Base-by-base conservation (phyloP, 2,329 filamentous ascomycete species). In the Talaromyces verruculosus region DNA sequence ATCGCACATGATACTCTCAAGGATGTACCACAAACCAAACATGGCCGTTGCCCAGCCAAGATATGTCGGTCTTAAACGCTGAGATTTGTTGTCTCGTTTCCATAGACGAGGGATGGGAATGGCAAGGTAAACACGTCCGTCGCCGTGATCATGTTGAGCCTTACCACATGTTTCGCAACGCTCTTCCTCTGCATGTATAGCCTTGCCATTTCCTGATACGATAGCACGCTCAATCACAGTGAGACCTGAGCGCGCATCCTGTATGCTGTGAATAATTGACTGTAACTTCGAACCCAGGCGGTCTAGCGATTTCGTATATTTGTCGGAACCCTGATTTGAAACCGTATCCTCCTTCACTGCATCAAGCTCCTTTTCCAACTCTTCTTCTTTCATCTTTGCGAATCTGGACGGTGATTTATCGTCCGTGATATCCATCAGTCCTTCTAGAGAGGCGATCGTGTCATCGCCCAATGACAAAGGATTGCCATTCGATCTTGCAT, bases 1-100 rank as follows among this genome's bases (percentile, higher is more conserved):
- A 41, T 84, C 80, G 68, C 81, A 83, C 72, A 84, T 80, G 41
- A 78, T 72, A 37, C 77, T 77, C 73, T 86, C 84, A 47, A 78
- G 72, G 35, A 83, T 69, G 70, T 81, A 83, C 84, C 84, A 88
- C 43, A 76, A 69, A 19, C 82, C 71, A 19, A 81, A 75, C 7
- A 78, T 25, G 1, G 84, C 66, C 13, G 80, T 71, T 33, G 77
- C 66, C 73, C 77, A 81, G 41, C 78, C 77, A 1, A 81, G 69
- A 17, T 70, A 72, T 5, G 79, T 82, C 15, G 73, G 74, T 17
- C 73, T 76, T 4, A 74, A 68, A 15, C 74, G 73, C 30, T 72
- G 64, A 30, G 75, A 74, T 8, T 64, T 64, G 17, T 72, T 69
- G 55, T 74, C 67, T 62, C 71, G 72, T 57, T 69, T 72, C 74